These are phyloP conservation scores for Saccharomycopsis fermentans DNA, from an alignment of 805 yeast genomes.

Conservation along the genomic window DNA sequence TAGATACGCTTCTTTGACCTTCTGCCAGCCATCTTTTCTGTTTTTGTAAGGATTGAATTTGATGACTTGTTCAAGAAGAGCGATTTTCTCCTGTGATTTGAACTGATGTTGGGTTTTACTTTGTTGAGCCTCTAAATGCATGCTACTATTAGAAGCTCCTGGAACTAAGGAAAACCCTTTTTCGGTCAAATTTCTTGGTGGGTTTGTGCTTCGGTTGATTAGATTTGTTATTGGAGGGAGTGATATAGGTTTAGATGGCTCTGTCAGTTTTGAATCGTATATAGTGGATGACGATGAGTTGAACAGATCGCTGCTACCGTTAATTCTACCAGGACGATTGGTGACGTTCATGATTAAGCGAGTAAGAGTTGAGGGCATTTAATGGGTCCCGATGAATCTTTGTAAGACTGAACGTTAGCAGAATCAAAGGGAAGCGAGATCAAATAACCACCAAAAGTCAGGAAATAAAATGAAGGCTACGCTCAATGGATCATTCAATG, in stretches of 20 bases:
- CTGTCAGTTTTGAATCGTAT: neutral
- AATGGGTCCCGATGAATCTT: no score
- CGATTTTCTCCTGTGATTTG: conserved; percentile 15
- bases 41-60: conserved; percentile 16
- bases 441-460: no score
- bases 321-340: neutral
- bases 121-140: neutral
- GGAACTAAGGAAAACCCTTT: neutral
- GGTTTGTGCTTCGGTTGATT: neutral
- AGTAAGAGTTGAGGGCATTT: no score
- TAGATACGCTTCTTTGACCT: conserved; percentile 18
- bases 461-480: no score
- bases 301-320: neutral
- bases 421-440: no score
- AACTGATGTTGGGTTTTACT: conserved; percentile 18
- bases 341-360: neutral
- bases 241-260: neutral
- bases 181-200: neutral
- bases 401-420: no score
- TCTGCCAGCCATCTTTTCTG: conserved; percentile 17
- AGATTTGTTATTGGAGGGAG: neutral
- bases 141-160: neutral
- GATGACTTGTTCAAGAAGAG: conserved; percentile 15
- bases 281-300: neutral
- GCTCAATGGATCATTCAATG: no score